Conservation (phyloP, 192 early-diverging fungal species). For the Linnemannia zychae region DNA sequence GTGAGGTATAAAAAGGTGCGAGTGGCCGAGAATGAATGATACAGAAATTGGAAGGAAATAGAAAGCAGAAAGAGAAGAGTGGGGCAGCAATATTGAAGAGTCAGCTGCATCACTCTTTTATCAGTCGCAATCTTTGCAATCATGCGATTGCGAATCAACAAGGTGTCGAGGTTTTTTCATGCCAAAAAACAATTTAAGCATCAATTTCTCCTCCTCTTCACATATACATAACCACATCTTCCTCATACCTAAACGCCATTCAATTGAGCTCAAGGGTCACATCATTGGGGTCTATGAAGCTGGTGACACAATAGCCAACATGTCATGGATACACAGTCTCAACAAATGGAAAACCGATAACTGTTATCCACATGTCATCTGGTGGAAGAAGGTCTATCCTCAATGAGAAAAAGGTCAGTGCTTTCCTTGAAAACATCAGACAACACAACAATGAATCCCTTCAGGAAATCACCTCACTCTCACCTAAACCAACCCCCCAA, state of each 20-base stretch:
- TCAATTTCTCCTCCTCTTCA: neutral
- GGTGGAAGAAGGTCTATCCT: slow-evolving; percentile 10
- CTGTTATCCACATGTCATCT: slow-evolving; percentile 5
- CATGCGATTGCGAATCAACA: too few relatives aligned
- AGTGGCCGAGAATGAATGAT: neutral
- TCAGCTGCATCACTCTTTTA: too few relatives aligned
- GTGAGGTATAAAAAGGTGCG: neutral
- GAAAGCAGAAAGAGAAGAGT: too few relatives aligned
- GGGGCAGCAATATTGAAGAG: too few relatives aligned
- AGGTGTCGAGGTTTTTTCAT: too few relatives aligned
- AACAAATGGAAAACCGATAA: slow-evolving; percentile 6
- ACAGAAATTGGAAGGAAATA: neutral
- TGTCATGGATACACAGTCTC: neutral
- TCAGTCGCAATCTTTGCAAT: too few relatives aligned
- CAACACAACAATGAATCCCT: slow-evolving; percentile 1
- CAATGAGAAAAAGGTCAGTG: neutral
- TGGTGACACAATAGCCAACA: neutral
- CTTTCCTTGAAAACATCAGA: neutral
- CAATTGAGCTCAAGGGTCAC: neutral
- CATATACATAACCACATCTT: neutral
- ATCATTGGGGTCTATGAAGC: neutral
- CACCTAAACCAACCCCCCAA: neutral
- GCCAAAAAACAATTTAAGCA: neutral
- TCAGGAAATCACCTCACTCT: slow-evolving; percentile 5
- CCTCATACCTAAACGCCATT: neutral